Percentiles rank a stretch among this genome's conserved stretches.
phyloP scores from a whole-genome alignment of 2,329 filamentous ascomycete genomes.

The Sporothrix curviconia region DNA sequence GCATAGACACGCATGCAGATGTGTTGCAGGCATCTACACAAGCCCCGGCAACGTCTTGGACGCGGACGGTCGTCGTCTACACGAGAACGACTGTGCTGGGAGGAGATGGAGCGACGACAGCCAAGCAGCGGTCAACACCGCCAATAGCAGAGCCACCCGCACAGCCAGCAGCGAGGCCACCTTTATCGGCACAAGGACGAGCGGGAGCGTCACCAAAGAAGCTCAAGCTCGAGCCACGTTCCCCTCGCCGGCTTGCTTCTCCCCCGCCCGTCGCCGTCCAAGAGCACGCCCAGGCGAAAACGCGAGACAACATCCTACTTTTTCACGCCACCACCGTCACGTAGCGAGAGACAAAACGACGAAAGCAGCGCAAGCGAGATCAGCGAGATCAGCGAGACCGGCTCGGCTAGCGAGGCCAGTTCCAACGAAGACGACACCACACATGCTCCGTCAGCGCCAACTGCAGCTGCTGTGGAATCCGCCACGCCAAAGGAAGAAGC shows the following conservation, averaged over 20 bases:
- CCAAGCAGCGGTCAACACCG: not conserved
- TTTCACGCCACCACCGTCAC: slow-evolving; percentile 22
- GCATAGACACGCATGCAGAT: not conserved
- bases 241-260: not conserved
- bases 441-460: no score
- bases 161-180: not conserved
- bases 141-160: not conserved
- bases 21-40: not conserved
- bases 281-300: slow-evolving; percentile 19
- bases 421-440: not conserved
- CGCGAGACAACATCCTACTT: slow-evolving; percentile 30
- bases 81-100: not conserved
- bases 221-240: not conserved
- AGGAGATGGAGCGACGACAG: not conserved
- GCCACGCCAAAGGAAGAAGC: not conserved
- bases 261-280: slow-evolving; percentile 2
- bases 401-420: no score
- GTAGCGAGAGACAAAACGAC: no score
- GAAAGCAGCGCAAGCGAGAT: not conserved
- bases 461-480: no score
- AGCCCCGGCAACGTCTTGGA: not conserved
- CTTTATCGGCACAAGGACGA: not conserved
- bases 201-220: not conserved
- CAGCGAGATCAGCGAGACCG: not conserved
- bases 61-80: not conserved